These are phyloP conservation scores for Chytriomyces sp. DNA, from an alignment of 192 early-diverging fungal species.

Conservation along the genomic window DNA sequence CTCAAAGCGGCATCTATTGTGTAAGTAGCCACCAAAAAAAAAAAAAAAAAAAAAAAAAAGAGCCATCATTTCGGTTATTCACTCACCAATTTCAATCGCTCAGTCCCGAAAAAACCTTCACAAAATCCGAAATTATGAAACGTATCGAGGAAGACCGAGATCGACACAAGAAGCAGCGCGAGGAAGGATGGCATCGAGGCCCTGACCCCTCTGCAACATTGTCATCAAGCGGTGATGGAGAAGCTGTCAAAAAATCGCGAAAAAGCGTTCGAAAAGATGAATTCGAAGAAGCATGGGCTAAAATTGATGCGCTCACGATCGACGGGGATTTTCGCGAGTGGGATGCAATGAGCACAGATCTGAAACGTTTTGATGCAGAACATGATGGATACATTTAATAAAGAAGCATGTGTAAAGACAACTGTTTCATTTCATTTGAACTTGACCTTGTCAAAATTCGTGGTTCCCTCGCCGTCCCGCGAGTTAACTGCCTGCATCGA, in stretches of 20 bases:
- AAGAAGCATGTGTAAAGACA: neutral
- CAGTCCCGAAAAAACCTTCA: slow-evolving; percentile 42
- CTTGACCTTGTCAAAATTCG: too few species aligned
- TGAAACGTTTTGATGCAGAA: slow-evolving; percentile 31
- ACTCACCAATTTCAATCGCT: too few species aligned
- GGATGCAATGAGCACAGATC: slow-evolving; percentile 21
- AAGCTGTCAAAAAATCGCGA: neutral
- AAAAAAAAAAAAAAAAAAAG: neutral
- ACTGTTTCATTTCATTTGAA: too few species aligned
- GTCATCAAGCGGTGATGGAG: neutral
- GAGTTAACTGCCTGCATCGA: too few species aligned
- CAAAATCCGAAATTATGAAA: slow-evolving; percentile 53
- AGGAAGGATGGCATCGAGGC: slow-evolving; percentile 56
- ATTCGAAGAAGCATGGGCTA: slow-evolving; percentile 54
- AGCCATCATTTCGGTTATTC: neutral
- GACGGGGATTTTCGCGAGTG: slow-evolving; percentile 10
- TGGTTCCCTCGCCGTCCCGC: too few species aligned
- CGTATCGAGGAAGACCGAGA: slow-evolving; percentile 65
- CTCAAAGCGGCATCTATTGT: slow-evolving; percentile 4
- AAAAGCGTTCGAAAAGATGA: slow-evolving; percentile 42
- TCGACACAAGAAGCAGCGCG: slow-evolving; percentile 57
- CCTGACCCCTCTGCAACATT: slow-evolving; percentile 16
- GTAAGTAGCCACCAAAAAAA: neutral
- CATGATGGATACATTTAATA: slow-evolving; percentile 10
- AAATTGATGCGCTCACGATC: slow-evolving; percentile 2